These are phyloP conservation scores for Globisporangium heterothallicum DNA, from an alignment of 352 stramenopile species.

Conservation along the genomic window DNA sequence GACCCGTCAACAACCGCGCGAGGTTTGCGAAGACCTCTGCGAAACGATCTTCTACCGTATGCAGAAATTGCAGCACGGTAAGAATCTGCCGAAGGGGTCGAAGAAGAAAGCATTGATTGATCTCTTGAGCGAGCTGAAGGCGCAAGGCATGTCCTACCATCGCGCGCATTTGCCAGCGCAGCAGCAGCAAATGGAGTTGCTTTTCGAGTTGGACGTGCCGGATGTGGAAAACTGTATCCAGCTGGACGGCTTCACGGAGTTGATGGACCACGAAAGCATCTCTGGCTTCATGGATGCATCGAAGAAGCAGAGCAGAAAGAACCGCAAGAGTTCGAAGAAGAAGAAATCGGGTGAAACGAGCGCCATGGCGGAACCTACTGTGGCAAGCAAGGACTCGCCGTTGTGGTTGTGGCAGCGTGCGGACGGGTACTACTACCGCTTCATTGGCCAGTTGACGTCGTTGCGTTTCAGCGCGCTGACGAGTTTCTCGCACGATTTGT, in stretches of 20 bases:
- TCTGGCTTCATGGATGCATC: conserved; percentile 7
- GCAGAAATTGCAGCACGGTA: conserved; percentile 61
- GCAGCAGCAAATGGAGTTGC: conserved; percentile 72
- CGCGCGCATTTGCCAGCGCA: conserved; percentile 66
- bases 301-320: conserved; percentile 23
- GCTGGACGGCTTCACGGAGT: conserved; percentile 50
- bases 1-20: conserved; percentile 59
- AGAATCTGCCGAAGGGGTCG: conserved; percentile 89
- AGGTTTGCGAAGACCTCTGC: conserved; percentile 86
- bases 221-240: conserved; percentile 80
- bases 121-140: conserved; percentile 87
- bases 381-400: conserved; percentile 45
- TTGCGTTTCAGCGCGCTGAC: conserved; percentile 76
- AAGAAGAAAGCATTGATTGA: conserved; percentile 98
- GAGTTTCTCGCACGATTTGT: conserved; percentile 85
- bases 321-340: conserved; percentile 22
- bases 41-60: conserved; percentile 96
- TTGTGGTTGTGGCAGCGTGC: conserved; percentile 81
- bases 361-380: conserved; percentile 8
- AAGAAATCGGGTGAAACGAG: conserved; percentile 17
- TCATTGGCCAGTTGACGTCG: conserved; percentile 69
- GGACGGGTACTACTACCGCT: conserved; percentile 88
- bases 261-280: conserved; percentile 24
- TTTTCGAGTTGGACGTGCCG: conserved; percentile 81
- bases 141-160: conserved; percentile 77